Evolutionary conservation across 1,284 basidiomycete species (phyloP), one percentile per base, ranked within the genome.

Genomic region (Leccinum fuscescens): DNA sequence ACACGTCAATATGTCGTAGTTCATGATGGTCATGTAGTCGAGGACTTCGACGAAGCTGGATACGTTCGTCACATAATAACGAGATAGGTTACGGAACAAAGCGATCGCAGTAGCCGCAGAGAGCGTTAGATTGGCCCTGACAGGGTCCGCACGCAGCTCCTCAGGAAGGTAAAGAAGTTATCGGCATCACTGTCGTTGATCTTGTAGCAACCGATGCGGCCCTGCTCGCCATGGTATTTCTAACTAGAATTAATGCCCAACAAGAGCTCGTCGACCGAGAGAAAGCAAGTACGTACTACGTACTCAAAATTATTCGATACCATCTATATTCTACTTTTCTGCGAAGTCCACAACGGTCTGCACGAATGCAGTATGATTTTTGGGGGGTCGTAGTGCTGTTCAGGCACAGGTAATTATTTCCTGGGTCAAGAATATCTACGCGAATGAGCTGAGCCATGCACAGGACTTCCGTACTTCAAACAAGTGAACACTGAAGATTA

Each of bases 81-180:
- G 86, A 62, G 80, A 71, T 0, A 77, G 49, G 22, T 79, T 85
- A 8, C 72, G 69, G 72, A 86, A 92, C 0, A 88, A 83, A 57
- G 72, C 78, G 58, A 86, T 74, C 44, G 84, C 74, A 11, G 80
- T 80, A 0, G 88, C 86, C 27, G 86, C 82, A 22, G 86, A 83
- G 64, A 91, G 82, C 57, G 84, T 80, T 46, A 83, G 68, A 0
- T 76, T 75, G 12, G 69, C 68, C 0, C 72, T 65, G 2, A 79
- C 74, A 6, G 84, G 69, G 15, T 78, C 69, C 1, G 64, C 62
- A 55, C 84, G 77, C 22, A 87, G 75, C 27, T 78, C 74, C 57
- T 77, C 22, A 87, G 76, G 74, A 86, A 83, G 9, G 70, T 57
- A 52, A 86, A 76, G 54, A 69, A 67, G 55, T 76, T 71, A 17